Base-by-base conservation (phyloP, 208 protist genomes). In the Trypanosoma melophagium region DNA sequence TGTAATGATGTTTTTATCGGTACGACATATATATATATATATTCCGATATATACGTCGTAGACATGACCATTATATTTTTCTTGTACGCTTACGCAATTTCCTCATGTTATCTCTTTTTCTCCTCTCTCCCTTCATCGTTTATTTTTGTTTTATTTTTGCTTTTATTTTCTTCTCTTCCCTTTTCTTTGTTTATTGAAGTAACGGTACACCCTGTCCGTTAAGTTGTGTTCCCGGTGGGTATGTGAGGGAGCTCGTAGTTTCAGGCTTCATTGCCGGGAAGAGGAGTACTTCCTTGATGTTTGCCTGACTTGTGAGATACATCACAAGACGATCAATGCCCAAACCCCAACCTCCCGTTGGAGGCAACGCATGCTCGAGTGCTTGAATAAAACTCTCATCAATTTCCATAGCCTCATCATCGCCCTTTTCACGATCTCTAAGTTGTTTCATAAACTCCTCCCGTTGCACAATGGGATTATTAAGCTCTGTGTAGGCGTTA, bases 401-500 rank as follows among this genome's bases (percentile, higher is more conserved):
- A 47, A 99, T 92, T 40, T 93, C 70, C 89, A 98, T 97, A 0
- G 98, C 98, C 76, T 99, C 98, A 55, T 99, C 98, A 65, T 99
- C 98, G 53, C 98, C 97, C 66, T 93, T 89, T 60, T 90, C 90
- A 35, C 91, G 90, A 73, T 97, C 87, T 50, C 86, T 82, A 54
- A 94, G 84, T 85, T 99, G 99, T 59, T 94, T 95, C 52, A 89
- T 74, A 74, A 99, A 99, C 64, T 98, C 91, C 50, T 98, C 87
- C 17, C 98, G 80, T 90, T 99, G 99, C 31, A 99, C 92, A 35
- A 98, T 81, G 45, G 99, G 99, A 80, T 99, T 98, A 89, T 99
- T 99, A 55, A 99, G 89, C 92, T 99, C 99, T 4, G 98, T 99
- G 90, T 99, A 99, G 41, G 98, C 97, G 66, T 99, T 99, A 71